A percentile compares a stretch with the other conserved stretches of the same genome.
Conservation (phyloP, 2,329 filamentous ascomycete genomes). For the Exserohilum rostratum region DNA sequence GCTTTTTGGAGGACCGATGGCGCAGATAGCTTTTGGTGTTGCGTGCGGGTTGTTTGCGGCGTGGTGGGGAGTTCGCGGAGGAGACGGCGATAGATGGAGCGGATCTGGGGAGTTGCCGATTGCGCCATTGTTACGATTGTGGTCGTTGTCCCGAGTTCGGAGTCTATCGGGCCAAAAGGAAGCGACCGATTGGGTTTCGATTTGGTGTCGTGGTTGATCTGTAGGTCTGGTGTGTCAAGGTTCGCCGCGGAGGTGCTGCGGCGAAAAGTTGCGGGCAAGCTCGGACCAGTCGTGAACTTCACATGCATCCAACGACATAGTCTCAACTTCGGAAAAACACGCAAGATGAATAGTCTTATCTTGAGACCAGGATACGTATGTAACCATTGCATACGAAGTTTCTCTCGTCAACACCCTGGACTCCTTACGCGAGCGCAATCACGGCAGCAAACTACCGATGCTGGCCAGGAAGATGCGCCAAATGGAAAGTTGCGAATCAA, state of each 20-base stretch:
- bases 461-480: constrained; percentile 7
- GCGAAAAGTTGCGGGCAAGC: constrained; percentile 36
- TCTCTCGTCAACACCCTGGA: constrained; percentile 7
- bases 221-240: not conserved
- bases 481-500: constrained; percentile 10
- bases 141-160: not conserved
- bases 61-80: constrained; percentile 87
- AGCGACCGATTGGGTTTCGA: not conserved
- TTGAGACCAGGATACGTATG: constrained; percentile 27
- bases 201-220: not conserved
- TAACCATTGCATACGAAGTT: constrained; percentile 20
- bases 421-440: constrained; percentile 2
- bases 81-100: constrained; percentile 84
- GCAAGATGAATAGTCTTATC: constrained; percentile 19
- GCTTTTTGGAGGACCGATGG: constrained; percentile 73
- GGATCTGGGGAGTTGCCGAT: constrained; percentile 58
- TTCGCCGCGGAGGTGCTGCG: constrained; percentile 32
- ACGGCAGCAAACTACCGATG: constrained; percentile 6
- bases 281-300: constrained; percentile 26
- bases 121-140: constrained; percentile 39
- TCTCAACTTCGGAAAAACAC: not conserved
- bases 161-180: not conserved
- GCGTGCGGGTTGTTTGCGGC: constrained; percentile 47
- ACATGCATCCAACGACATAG: not conserved
- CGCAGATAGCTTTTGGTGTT: constrained; percentile 52